Percentiles rank a stretch among this genome's conserved stretches.
These are phyloP conservation scores for Durusdinium trenchii DNA, from an alignment of 73 alveolate genomes.

Conservation along the genomic window DNA sequence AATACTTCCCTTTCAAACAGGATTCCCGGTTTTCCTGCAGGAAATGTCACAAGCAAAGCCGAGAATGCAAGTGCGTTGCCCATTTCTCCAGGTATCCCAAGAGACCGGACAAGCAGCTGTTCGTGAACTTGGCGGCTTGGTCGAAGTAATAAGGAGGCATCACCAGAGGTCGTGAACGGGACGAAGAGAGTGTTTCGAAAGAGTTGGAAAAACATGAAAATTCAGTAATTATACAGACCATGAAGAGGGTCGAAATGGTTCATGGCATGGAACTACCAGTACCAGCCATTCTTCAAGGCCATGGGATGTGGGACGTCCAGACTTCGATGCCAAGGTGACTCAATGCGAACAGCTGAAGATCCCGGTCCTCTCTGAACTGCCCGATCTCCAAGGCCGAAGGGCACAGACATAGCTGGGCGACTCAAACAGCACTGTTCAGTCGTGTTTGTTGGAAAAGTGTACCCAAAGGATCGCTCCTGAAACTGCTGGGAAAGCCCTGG, in stretches of 20 bases:
- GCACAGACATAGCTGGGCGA: background rate
- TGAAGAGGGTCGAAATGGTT: background rate
- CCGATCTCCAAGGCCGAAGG: background rate
- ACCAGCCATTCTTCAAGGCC: background rate
- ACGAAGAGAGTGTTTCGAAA: background rate
- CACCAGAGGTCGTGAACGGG: background rate
- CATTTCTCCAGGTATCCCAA: constrained; percentile 47
- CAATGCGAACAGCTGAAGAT: constrained; percentile 64
- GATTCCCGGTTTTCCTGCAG: background rate
- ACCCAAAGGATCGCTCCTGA: too few relatives aligned
- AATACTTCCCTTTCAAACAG: background rate
- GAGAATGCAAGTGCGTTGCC: background rate
- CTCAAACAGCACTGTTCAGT: background rate
- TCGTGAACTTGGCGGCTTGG: constrained; percentile 42
- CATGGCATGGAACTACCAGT: background rate
- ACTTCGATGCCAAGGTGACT: background rate
- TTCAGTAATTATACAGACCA: background rate
- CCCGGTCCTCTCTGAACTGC: constrained; percentile 34
- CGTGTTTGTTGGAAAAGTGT: too few relatives aligned
- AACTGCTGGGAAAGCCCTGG: too few relatives aligned
- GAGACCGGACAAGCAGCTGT: constrained; percentile 39
- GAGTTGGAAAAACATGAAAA: background rate
- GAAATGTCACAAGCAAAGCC: background rate
- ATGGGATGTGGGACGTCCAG: background rate
- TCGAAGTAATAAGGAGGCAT: background rate